A percentile compares a stretch with the other conserved stretches of the same genome.
Evolutionary conservation across 2,329 filamentous ascomycete genomes (phyloP).

Genomic region (Cordyceps javanica): DNA sequence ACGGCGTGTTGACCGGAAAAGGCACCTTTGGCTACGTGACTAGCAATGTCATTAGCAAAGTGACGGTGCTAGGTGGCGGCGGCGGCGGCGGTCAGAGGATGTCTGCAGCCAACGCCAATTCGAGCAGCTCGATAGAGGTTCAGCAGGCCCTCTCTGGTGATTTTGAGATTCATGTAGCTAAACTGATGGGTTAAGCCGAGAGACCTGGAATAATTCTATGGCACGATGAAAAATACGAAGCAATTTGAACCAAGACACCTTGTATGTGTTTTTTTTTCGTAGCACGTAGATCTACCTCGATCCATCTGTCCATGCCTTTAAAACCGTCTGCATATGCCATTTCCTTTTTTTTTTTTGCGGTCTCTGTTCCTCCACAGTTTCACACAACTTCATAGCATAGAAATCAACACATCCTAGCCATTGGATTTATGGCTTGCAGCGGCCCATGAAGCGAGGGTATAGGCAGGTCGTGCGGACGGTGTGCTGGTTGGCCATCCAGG

Average conservation of each 20-base stretch:
- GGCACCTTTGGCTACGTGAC: conserved; percentile 48
- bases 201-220: background rate
- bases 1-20: conserved; percentile 40
- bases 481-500: conserved; percentile 59
- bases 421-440: conserved; percentile 62
- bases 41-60: conserved; percentile 34
- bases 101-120: background rate
- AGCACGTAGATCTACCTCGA: background rate
- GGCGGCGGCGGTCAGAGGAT: too few relatives aligned
- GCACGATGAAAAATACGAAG: background rate
- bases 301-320: background rate
- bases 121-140: background rate
- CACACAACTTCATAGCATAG: conserved; percentile 13
- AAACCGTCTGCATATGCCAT: background rate
- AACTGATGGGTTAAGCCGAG: background rate
- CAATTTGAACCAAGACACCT: background rate
- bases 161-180: conserved; percentile 3
- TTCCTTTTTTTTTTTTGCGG: background rate
- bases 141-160: conserved; percentile 8
- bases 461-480: conserved; percentile 62
- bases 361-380: background rate
- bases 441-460: conserved; percentile 75
- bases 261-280: background rate
- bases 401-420: conserved; percentile 11
- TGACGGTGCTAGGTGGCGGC: conserved; percentile 39